These are phyloP conservation scores for Rhizopus stolonifer DNA, from an alignment of 371 early-diverging fungal genomes.

Conservation along the genomic window DNA sequence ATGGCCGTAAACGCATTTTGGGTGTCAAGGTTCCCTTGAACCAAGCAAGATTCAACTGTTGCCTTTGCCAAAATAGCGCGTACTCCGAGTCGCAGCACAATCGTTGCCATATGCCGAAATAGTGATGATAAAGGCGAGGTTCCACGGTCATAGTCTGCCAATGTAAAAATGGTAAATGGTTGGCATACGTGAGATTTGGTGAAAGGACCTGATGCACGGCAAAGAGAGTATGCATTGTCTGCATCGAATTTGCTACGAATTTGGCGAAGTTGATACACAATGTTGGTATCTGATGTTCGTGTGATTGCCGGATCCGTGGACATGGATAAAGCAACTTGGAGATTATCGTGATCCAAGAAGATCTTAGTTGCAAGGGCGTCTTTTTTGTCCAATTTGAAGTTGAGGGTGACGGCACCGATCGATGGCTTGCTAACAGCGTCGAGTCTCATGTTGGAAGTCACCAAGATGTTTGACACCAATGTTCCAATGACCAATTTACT, in stretches of 20 bases:
- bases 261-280: slow-evolving; percentile 7
- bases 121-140: slow-evolving; percentile 8
- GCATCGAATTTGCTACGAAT: slow-evolving; percentile 11
- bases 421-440: background rate
- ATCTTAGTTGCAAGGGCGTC: background rate
- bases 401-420: background rate
- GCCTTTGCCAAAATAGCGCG: slow-evolving; percentile 5
- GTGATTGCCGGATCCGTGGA: background rate
- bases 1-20: slow-evolving; percentile 5
- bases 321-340: background rate
- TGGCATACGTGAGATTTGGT: slow-evolving; percentile 20
- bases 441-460: background rate
- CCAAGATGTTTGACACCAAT: background rate
- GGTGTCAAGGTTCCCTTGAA: slow-evolving; percentile 5
- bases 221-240: slow-evolving; percentile 9
- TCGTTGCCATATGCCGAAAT: slow-evolving; percentile 6
- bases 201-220: slow-evolving; percentile 20
- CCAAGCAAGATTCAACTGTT: slow-evolving; percentile 7
- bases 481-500: slow-evolving; percentile 2
- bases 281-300: background rate
- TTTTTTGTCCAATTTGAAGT: background rate
- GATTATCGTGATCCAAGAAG: background rate
- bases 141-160: slow-evolving; percentile 15
- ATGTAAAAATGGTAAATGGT: slow-evolving; percentile 18
- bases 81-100: slow-evolving; percentile 1